Conservation (phyloP, 768 basidiomycete genomes). For the Chalciporus piperatus region DNA sequence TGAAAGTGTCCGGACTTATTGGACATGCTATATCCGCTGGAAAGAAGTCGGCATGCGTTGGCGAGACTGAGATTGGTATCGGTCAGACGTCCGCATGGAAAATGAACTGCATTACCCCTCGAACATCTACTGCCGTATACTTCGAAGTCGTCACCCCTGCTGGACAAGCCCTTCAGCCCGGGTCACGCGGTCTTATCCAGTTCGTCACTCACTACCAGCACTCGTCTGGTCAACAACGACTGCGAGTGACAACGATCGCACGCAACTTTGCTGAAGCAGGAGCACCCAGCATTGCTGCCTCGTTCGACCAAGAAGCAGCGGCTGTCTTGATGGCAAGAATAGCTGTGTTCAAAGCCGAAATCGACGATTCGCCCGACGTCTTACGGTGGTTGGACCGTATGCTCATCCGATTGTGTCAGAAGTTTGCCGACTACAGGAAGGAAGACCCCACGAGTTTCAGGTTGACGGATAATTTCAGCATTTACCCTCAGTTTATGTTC, state of each 20-base stretch:
- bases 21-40: constrained; percentile 97
- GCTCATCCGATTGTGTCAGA: constrained; percentile 97
- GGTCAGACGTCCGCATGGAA: constrained; percentile 99
- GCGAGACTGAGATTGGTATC: constrained; percentile 98
- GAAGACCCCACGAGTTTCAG: constrained; percentile 95
- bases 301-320: constrained; percentile 97
- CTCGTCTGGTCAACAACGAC: constrained; percentile 87
- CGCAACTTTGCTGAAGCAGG: constrained; percentile 97
- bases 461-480: constrained; percentile 92
- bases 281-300: constrained; percentile 87
- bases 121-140: constrained; percentile 87
- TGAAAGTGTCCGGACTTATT: constrained; percentile 97
- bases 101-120: constrained; percentile 85
- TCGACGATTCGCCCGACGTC: constrained; percentile 96
- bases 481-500: constrained; percentile 99
- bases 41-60: constrained; percentile 95
- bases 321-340: constrained; percentile 98
- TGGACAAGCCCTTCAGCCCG: constrained; percentile 85
- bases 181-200: constrained; percentile 92
- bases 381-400: constrained; percentile 97
- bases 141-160: constrained; percentile 99
- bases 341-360: constrained; percentile 98
- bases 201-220: constrained; percentile 99
- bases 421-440: constrained; percentile 98
- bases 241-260: constrained; percentile 97